Evolutionary conservation across 2,329 filamentous ascomycete genomes (phyloP), one percentile per base, ranked within the genome.

Genomic region (Fusarium brevicatenulatum): DNA sequence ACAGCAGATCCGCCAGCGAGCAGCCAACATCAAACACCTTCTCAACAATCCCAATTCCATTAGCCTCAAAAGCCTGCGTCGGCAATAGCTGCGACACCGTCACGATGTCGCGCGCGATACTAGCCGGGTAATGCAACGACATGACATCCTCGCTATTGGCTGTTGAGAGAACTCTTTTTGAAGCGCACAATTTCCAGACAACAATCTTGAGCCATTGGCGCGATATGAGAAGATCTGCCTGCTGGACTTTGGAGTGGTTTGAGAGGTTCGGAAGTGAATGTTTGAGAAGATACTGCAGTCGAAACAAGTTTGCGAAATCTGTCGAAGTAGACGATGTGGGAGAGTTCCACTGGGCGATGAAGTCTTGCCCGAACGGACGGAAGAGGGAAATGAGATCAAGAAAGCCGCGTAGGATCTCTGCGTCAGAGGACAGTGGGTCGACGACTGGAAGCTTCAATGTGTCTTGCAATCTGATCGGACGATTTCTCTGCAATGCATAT

Each of bases 1-100:
- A 42, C 0, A 75, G 21, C 0, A 75, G 28, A 63, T 81, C 80
- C 2, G 80, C 78, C 2, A 81, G 34, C 1, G 78, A 81, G 39
- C 79, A 81, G 1, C 78, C 79, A 1, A 81, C 73, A n/a, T 81
- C 80, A 34, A 81, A 81, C 0, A 81, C 71, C 60, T 81, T 81
- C 37, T 81, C 80, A 0, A 80, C n/a, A 2, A 81, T 81, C 0
- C 80, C 80, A 1, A 81, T 73, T 0, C 80, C 80, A 34, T 81
- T 81, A 0, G 80, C 80, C 16, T 81, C 79, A 5, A 81, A 74
- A 4, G 80, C 79, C 8, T 72, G 65, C 0, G 69, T 65, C 0
- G 80, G 75, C 4, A 81, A 59, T 0, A 72, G 36, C 4, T 71
- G 70, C 0, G 77, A 76, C 0, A 75, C 68, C 4, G 72, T 57